Evolutionary conservation across 2,329 filamentous ascomycete species (phyloP), one percentile per base, ranked within the genome.

Genomic region (Trichothecium sympodiale): DNA sequence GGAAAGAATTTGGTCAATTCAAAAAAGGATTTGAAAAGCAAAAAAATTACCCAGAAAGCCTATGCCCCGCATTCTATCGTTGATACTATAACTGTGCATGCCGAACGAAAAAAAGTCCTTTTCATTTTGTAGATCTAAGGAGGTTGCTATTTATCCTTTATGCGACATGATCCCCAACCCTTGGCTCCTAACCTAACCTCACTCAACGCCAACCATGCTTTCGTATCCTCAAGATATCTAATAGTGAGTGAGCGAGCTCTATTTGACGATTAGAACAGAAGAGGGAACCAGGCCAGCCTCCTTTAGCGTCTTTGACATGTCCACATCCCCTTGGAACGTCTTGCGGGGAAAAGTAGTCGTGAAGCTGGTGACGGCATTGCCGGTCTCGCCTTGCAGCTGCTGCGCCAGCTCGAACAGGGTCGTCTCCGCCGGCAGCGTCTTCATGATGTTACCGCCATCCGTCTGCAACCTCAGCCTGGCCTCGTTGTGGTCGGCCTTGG

Each of bases 321-420:
- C 91, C 7, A 73, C 46, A 43, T 67, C 56, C 15, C 67, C 80
- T 56, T 65, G 63, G 44, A 82, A 96, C 0, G 77, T 74, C 67
- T 95, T 94, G 52, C 75, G 77, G 0, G 91, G 91, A 49, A 93
- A 96, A 15, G 79, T 95, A 48, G 81, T 83, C 2, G 80, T 77
- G 54, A 98, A 95, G 47, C 77, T 86, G 17, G 67, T 72, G 12
- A 93, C 81, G 3, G 75, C 61, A 5, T 74, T 57, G 0, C 83
- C 85, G 34, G 74, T 77, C 53, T 95, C 85, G 34, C 72, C 59
- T 53, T 77, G 65, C 17, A 98, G 55, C 39, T 79, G 72, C 47
- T 88, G 77, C 1, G 84, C 87, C 34, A 98, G 79, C 61, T 98
- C 89, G 49, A 94, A 94, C 9, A 98, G 64, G 0, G 91, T 96